Conservation (phyloP, 148 eudicot species). For the Rhododendron simsii region DNA sequence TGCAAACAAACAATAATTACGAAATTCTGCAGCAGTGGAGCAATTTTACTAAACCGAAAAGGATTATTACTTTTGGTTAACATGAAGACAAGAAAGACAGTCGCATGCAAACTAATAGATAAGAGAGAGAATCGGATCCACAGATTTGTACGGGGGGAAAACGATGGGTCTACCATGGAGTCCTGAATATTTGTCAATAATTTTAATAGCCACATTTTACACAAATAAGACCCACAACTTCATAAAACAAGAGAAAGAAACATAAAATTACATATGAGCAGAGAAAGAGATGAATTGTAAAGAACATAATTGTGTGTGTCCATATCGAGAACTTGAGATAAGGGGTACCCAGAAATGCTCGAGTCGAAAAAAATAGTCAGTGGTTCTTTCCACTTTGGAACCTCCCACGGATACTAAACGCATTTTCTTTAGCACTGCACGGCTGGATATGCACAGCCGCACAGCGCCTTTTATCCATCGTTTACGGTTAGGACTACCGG, state of each 20-base stretch:
- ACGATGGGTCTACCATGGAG: conserved; percentile 21
- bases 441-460: not conserved
- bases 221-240: conserved; percentile 5
- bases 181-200: not conserved
- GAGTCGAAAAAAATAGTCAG: not conserved
- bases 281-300: conserved; percentile 14
- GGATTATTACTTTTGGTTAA: not conserved
- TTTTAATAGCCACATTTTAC: conserved; percentile 8
- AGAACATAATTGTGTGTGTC: not conserved
- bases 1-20: not conserved
- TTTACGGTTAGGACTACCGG: not conserved
- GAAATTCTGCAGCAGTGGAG: conserved; percentile 7
- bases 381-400: conserved; percentile 3
- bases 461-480: not conserved
- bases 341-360: not conserved
- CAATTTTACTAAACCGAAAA: not conserved
- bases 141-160: conserved; percentile 14
- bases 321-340: not conserved
- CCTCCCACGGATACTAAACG: not conserved
- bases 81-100: conserved; percentile 5
- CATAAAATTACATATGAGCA: not conserved
- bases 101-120: conserved; percentile 10
- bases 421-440: not conserved
- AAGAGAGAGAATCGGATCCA: conserved; percentile 35
- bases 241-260: not conserved